Evolutionary conservation across 2,329 filamentous ascomycete genomes (phyloP).

Genomic region (Plenodomus biglobosus): DNA sequence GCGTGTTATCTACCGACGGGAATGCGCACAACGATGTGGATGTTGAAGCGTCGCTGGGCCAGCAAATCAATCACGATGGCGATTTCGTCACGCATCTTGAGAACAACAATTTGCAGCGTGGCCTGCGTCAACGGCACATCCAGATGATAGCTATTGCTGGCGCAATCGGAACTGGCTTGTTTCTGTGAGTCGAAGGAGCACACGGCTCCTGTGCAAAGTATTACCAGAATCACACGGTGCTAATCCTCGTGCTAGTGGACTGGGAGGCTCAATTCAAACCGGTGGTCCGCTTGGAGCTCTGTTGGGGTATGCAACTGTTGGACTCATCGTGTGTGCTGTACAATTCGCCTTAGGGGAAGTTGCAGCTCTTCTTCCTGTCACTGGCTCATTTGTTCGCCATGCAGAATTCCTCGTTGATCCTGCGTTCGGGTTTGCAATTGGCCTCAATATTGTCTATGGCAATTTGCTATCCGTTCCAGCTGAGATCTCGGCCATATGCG

Average conservation of each 20-base stretch:
- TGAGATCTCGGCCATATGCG: conserved; percentile 31
- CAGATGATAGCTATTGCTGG: conserved; percentile 61
- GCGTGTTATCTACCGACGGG: not conserved
- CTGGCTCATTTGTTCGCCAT: conserved; percentile 54
- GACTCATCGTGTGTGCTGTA: conserved; percentile 53
- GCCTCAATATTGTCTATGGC: conserved; percentile 61
- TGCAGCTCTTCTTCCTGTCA: conserved; percentile 54
- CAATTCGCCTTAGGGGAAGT: conserved; percentile 57
- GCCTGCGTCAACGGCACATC: conserved; percentile 54
- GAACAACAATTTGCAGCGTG: conserved; percentile 23
- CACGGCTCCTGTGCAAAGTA: too few species aligned
- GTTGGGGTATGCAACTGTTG: conserved; percentile 56
- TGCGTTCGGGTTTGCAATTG: conserved; percentile 44
- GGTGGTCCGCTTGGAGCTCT: conserved; percentile 57
- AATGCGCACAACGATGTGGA: not conserved
- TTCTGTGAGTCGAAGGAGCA: conserved; percentile 40
- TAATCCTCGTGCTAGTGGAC: conserved; percentile 31
- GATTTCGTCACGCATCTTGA: not conserved
- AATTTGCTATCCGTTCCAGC: conserved; percentile 52
- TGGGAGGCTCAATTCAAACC: conserved; percentile 55
- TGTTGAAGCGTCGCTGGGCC: not conserved
- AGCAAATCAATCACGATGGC: not conserved
- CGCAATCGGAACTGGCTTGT: conserved; percentile 57
- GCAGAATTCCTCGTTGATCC: conserved; percentile 56
- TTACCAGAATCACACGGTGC: not conserved